A percentile compares a stretch with the other conserved stretches of the same genome.
phyloP scores from a whole-genome alignment of 2,329 filamentous ascomycete genomes.

The Sporothrix phasma region DNA sequence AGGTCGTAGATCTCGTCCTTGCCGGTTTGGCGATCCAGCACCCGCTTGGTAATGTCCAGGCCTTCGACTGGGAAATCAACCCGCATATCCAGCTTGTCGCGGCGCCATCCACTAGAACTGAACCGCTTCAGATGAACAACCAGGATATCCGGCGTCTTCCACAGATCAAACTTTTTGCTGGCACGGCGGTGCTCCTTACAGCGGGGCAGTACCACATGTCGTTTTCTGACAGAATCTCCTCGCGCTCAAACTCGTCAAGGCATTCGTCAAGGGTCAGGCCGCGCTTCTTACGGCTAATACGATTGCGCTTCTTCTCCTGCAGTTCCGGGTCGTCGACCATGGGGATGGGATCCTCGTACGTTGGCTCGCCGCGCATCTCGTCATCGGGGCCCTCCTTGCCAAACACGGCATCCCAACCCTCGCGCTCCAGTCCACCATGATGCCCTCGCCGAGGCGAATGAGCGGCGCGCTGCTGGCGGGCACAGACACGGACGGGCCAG shows the following conservation, averaged over 20 bases:
- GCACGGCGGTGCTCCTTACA: constrained; percentile 91
- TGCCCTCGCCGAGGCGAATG: constrained; percentile 70
- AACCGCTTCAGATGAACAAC: constrained; percentile 95
- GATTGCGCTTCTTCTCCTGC: constrained; percentile 49
- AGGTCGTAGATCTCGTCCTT: constrained; percentile 85
- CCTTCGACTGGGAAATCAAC: constrained; percentile 89
- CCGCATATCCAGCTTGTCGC: constrained; percentile 83
- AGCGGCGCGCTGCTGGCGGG: constrained; percentile 45
- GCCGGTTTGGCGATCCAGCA: constrained; percentile 68
- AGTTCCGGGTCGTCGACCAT: constrained; percentile 49
- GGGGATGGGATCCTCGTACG: constrained; percentile 44
- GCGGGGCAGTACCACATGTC: constrained; percentile 97
- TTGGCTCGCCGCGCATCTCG: constrained; percentile 49
- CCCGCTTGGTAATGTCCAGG: constrained; percentile 69
- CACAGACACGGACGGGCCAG: constrained; percentile 23
- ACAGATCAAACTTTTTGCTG: constrained; percentile 93
- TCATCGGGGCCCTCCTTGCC: constrained; percentile 33
- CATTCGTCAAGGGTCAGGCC: constrained; percentile 85
- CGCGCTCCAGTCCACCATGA: constrained; percentile 79
- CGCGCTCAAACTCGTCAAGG: constrained; percentile 86
- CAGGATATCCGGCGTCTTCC: constrained; percentile 92
- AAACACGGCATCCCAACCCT: constrained; percentile 65
- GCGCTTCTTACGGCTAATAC: constrained; percentile 55
- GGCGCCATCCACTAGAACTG: constrained; percentile 68
- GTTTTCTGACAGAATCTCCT: constrained; percentile 85